phyloP scores from a whole-genome alignment of 2,329 filamentous ascomycete species.

The Teratosphaeria viscida region DNA sequence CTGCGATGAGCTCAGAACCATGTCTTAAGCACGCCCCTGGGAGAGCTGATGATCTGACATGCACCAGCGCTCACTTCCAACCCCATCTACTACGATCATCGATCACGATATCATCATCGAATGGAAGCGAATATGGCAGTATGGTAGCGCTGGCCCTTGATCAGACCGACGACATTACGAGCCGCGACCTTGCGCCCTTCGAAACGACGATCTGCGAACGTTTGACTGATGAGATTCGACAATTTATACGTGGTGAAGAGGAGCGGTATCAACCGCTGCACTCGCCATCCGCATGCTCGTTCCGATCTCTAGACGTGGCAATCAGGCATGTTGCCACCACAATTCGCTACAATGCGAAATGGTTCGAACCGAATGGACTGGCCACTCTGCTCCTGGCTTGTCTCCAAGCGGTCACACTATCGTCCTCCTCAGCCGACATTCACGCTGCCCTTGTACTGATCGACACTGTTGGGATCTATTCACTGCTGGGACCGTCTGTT shows the following conservation, averaged over 20 bases:
- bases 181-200: conserved; percentile 16
- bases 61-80: neutral
- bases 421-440: conserved; percentile 20
- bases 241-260: neutral
- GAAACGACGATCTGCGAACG: conserved; percentile 17
- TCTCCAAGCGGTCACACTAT: conserved; percentile 16
- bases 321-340: conserved; percentile 15
- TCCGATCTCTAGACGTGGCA: conserved; percentile 8
- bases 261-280: conserved; percentile 1
- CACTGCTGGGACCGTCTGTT: conserved; percentile 12
- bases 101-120: conserved; percentile 1
- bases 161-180: neutral
- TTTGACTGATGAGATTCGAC: conserved; percentile 12
- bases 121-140: conserved; percentile 4
- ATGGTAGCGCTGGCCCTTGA: neutral
- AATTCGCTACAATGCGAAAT: conserved; percentile 23
- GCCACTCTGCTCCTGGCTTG: conserved; percentile 13
- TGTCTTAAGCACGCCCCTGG: neutral
- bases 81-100: neutral
- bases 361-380: conserved; percentile 19
- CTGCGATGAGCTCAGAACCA: neutral
- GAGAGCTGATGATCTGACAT: neutral
- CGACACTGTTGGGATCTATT: conserved; percentile 21
- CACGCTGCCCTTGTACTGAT: conserved; percentile 20
- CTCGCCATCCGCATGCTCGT: neutral